Evolutionary conservation across 345 rosid genomes (phyloP).

Genomic region (Nephelium lappaceum): DNA sequence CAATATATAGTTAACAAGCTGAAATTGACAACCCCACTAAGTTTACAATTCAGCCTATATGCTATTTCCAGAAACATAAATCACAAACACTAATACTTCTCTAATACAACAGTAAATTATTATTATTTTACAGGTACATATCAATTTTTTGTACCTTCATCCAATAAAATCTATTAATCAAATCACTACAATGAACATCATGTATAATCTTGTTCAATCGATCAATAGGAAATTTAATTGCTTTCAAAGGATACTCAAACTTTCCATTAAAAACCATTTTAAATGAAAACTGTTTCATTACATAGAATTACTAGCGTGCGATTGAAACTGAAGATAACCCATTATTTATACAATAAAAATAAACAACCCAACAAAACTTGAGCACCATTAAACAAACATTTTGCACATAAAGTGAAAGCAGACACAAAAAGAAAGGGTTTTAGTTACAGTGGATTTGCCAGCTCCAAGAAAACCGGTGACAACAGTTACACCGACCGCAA

Average conservation of each 20-base stretch:
- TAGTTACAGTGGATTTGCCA: conserved; percentile 86
- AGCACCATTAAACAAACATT: neutral
- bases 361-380: neutral
- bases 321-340: neutral
- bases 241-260: neutral
- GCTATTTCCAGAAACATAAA: neutral
- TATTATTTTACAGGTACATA: neutral
- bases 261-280: neutral
- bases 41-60: neutral
- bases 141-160: neutral
- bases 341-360: neutral
- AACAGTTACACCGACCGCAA: conserved; percentile 75
- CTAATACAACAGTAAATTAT: neutral
- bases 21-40: conserved; percentile 9
- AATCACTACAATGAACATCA: neutral
- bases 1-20: conserved; percentile 84
- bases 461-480: conserved; percentile 97
- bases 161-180: neutral
- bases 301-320: neutral
- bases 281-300: neutral
- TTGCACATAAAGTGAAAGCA: neutral
- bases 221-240: neutral
- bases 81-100: neutral
- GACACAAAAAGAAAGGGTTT: neutral
- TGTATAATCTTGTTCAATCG: neutral